These are phyloP conservation scores for Monilinia fructicola DNA, from an alignment of 2,329 filamentous ascomycete species.

Conservation along the genomic window DNA sequence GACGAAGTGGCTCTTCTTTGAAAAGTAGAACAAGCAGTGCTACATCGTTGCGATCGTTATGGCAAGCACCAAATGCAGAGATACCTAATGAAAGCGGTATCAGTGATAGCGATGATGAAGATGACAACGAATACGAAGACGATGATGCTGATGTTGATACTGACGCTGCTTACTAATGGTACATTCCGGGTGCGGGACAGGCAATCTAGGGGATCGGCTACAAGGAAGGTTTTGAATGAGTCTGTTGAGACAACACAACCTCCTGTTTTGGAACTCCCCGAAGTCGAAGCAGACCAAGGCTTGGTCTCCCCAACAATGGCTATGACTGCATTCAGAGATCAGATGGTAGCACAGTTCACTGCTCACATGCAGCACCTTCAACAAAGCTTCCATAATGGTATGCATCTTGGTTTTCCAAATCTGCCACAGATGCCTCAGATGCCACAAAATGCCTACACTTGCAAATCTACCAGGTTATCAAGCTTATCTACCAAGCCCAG, in stretches of 20 bases:
- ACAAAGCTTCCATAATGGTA: conserved; percentile 52
- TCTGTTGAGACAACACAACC: conserved; percentile 30
- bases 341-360: conserved; percentile 57
- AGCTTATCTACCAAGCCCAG: conserved; percentile 59
- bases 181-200: conserved; percentile 40
- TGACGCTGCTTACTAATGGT: conserved; percentile 36
- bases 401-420: conserved; percentile 62
- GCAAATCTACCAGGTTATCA: conserved; percentile 70
- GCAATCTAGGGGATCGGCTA: conserved; percentile 38
- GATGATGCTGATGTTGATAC: conserved; percentile 41
- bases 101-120: conserved; percentile 46
- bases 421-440: conserved; percentile 55
- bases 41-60: conserved; percentile 65
- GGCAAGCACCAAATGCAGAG: conserved; percentile 55
- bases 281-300: conserved; percentile 28
- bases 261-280: conserved; percentile 35
- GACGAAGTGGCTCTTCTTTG: conserved; percentile 62
- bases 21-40: conserved; percentile 64
- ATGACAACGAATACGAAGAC: conserved; percentile 46
- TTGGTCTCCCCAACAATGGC: conserved; percentile 58
- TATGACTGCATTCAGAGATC: conserved; percentile 70
- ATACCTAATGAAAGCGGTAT: conserved; percentile 42
- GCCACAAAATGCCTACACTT: conserved; percentile 53
- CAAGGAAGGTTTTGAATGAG: conserved; percentile 29
- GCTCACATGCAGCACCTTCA: conserved; percentile 60